Conservation (phyloP, 2,329 filamentous ascomycete species). For the Penicillium sp. region DNA sequence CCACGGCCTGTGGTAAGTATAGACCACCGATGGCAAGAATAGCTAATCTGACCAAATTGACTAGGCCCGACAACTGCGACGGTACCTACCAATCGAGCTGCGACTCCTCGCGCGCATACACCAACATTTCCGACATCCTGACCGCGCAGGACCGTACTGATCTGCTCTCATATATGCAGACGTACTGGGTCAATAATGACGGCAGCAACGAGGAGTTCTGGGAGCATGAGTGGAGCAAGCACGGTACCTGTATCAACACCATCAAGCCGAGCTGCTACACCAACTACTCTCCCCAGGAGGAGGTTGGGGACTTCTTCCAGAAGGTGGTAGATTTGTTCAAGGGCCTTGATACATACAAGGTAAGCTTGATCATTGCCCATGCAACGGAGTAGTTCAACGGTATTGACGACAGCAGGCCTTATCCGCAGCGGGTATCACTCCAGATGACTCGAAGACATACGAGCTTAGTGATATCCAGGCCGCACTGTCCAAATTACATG, state of each 20-base stretch:
- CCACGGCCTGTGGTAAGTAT: slow-evolving; percentile 55
- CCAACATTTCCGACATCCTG: slow-evolving; percentile 59
- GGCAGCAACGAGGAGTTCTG: slow-evolving; percentile 61
- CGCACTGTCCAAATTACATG: slow-evolving; percentile 50
- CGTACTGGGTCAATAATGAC: slow-evolving; percentile 60
- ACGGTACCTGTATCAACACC: slow-evolving; percentile 70
- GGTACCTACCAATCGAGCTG: slow-evolving; percentile 59
- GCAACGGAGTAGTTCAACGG: neutral
- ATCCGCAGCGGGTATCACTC: slow-evolving; percentile 55
- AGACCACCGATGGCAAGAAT: neutral
- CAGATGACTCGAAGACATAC: slow-evolving; percentile 53
- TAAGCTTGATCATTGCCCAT: slow-evolving; percentile 17
- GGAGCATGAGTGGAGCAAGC: slow-evolving; percentile 71
- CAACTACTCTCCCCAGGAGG: slow-evolving; percentile 54
- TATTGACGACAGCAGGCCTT: slow-evolving; percentile 44
- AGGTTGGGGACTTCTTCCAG: slow-evolving; percentile 60
- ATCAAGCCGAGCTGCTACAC: slow-evolving; percentile 65
- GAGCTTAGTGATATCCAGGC: slow-evolving; percentile 50
- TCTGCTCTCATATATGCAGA: slow-evolving; percentile 58
- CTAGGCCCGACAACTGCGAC: slow-evolving; percentile 55
- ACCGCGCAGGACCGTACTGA: slow-evolving; percentile 50
- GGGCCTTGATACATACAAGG: slow-evolving; percentile 55
- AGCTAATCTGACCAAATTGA: neutral
- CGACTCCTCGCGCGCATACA: slow-evolving; percentile 55
- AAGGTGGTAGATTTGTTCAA: slow-evolving; percentile 58